A percentile compares a stretch with the other conserved stretches of the same genome.
Conservation (phyloP, 2,329 filamentous ascomycete genomes). For the Talaromyces amestolkiae region DNA sequence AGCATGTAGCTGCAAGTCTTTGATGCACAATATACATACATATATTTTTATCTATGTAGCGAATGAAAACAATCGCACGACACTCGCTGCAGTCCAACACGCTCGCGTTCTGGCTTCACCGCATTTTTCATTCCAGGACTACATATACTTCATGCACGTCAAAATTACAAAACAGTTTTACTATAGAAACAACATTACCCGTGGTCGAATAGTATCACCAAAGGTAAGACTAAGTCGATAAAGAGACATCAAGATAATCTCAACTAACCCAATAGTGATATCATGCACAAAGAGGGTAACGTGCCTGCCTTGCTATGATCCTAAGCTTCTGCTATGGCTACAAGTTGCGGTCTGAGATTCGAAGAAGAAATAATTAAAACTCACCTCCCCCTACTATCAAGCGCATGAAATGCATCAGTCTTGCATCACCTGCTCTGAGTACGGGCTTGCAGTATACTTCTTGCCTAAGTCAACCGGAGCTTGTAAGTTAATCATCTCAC, state of each 20-base stretch:
- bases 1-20: not conserved
- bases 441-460: not conserved
- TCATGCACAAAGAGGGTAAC: not conserved
- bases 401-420: not conserved
- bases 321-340: not conserved
- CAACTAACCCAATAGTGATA: not conserved
- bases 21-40: not conserved
- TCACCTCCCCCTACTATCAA: not conserved
- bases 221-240: not conserved
- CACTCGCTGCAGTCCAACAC: not conserved
- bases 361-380: not conserved
- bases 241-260: not conserved
- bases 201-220: not conserved
- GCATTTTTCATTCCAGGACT: not conserved
- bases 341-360: not conserved
- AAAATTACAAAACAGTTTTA: not conserved
- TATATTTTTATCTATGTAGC: not conserved
- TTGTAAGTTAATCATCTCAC: not conserved
- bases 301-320: not conserved
- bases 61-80: not conserved
- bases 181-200: not conserved
- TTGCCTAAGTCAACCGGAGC: not conserved
- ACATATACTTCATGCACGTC: not conserved
- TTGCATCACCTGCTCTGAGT: not conserved
- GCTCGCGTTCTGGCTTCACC: not conserved